These are phyloP conservation scores for Fusarium poae DNA, from an alignment of 2,329 filamentous ascomycete genomes.

Conservation along the genomic window DNA sequence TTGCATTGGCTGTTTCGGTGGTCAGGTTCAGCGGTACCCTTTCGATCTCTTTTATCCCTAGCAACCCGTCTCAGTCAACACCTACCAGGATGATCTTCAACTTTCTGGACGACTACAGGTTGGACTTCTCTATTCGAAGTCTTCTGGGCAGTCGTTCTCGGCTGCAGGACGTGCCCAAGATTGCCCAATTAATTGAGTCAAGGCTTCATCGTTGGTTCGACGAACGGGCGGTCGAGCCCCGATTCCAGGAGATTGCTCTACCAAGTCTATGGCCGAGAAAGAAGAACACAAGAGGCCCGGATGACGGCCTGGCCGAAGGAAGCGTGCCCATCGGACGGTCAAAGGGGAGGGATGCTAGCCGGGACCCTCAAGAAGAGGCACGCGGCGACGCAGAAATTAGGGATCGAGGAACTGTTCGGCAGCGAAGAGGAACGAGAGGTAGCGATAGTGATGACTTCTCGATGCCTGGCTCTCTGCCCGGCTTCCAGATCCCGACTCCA, in stretches of 20 bases:
- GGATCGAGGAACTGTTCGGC: slow-evolving; percentile 56
- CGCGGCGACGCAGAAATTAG: slow-evolving; percentile 60
- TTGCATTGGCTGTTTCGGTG: slow-evolving; percentile 90
- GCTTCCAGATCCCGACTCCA: slow-evolving; percentile 51
- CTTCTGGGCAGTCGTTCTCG: slow-evolving; percentile 83
- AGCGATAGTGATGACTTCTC: slow-evolving; percentile 56
- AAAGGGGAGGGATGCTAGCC: slow-evolving; percentile 66
- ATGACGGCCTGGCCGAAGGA: slow-evolving; percentile 65
- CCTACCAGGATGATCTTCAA: slow-evolving; percentile 95
- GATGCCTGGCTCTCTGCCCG: slow-evolving; percentile 63
- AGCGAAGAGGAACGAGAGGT: slow-evolving; percentile 55
- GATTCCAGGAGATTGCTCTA: slow-evolving; percentile 87
- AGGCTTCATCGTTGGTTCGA: slow-evolving; percentile 89
- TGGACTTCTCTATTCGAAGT: slow-evolving; percentile 85
- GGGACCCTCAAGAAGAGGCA: slow-evolving; percentile 65
- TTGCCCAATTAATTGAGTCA: slow-evolving; percentile 84
- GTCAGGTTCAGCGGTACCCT: slow-evolving; percentile 95
- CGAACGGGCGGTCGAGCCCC: slow-evolving; percentile 85
- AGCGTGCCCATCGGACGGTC: slow-evolving; percentile 63
- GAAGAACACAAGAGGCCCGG: slow-evolving; percentile 82
- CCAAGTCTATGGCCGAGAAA: slow-evolving; percentile 87
- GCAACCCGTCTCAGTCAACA: slow-evolving; percentile 68
- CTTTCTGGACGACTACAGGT: slow-evolving; percentile 88
- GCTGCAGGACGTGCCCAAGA: slow-evolving; percentile 88
- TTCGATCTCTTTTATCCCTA: slow-evolving; percentile 91